These are phyloP conservation scores for Candolleomyces aberdarensis DNA, from an alignment of 768 basidiomycete species.

Conservation along the genomic window DNA sequence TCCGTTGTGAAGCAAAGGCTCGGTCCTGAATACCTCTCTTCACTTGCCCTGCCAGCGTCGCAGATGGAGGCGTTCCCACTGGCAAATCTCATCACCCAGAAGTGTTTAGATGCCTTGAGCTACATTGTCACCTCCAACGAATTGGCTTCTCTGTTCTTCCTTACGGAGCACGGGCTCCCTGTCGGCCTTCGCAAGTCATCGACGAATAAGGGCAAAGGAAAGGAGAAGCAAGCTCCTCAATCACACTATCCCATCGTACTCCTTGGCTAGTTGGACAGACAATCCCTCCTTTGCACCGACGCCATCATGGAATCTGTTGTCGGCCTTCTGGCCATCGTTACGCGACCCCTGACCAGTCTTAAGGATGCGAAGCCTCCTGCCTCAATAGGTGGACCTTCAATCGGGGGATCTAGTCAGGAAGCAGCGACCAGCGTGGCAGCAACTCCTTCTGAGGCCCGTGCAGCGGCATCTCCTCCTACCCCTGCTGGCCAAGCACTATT, in stretches of 20 bases:
- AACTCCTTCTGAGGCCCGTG: constrained; percentile 20
- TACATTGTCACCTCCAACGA: constrained; percentile 88
- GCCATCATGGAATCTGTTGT: constrained; percentile 94
- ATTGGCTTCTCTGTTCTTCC: constrained; percentile 85
- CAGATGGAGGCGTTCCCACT: constrained; percentile 85
- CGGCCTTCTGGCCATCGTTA: constrained; percentile 81
- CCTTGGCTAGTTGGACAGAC: constrained; percentile 83
- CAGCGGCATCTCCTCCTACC: constrained; percentile 14
- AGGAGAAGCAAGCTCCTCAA: constrained; percentile 79
- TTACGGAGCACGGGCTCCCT: constrained; percentile 91
- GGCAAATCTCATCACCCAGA: constrained; percentile 89
- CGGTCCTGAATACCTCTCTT: constrained; percentile 47
- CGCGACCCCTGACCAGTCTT: constrained; percentile 71
- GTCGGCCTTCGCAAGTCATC: constrained; percentile 63
- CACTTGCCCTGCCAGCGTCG: constrained; percentile 46
- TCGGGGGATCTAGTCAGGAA: background rate
- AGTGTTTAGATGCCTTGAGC: constrained; percentile 87
- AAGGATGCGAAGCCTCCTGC: constrained; percentile 35
- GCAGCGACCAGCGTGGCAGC: background rate
- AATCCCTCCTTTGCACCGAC: constrained; percentile 80
- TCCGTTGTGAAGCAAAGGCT: constrained; percentile 69
- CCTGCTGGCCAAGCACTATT: background rate
- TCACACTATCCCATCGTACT: constrained; percentile 91
- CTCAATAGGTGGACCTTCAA: background rate
- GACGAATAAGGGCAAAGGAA: constrained; percentile 86